These are phyloP conservation scores for Amanita pallidorosea DNA, from an alignment of 768 basidiomycete species.

Conservation along the genomic window DNA sequence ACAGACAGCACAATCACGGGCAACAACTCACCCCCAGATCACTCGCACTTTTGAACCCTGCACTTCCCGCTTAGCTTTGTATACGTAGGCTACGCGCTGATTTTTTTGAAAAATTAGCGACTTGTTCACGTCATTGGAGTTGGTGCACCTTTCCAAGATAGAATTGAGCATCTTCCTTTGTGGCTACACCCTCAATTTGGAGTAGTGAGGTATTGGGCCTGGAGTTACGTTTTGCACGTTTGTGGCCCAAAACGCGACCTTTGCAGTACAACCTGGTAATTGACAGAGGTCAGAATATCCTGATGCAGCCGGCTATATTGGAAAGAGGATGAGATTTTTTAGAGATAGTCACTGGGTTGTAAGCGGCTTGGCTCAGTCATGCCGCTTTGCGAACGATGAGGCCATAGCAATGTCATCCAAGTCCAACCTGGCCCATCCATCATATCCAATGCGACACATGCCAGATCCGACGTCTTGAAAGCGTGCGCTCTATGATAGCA, in stretches of 20 bases:
- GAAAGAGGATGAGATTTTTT: not conserved
- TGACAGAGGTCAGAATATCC: slow-evolving; percentile 11
- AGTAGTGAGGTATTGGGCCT: slow-evolving; percentile 93
- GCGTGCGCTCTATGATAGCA: slow-evolving; percentile 2
- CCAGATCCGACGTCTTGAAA: slow-evolving; percentile 3
- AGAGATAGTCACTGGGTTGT: not conserved
- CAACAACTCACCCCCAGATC: slow-evolving; percentile 82
- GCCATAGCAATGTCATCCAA: slow-evolving; percentile 15
- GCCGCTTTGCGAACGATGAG: not conserved
- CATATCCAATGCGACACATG: not conserved
- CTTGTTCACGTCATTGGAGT: not conserved
- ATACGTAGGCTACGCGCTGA: slow-evolving; percentile 94
- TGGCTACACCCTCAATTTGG: slow-evolving; percentile 94
- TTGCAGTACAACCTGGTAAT: slow-evolving; percentile 79
- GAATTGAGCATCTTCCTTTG: slow-evolving; percentile 90
- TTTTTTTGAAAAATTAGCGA: slow-evolving; percentile 3
- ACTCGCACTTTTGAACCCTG: slow-evolving; percentile 94
- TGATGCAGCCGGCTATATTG: slow-evolving; percentile 3
- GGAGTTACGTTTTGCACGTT: slow-evolving; percentile 95
- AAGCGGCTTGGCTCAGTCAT: not conserved
- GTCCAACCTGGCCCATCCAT: slow-evolving; percentile 32
- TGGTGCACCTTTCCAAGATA: slow-evolving; percentile 92
- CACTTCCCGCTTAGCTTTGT: slow-evolving; percentile 92
- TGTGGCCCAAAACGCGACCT: slow-evolving; percentile 96
- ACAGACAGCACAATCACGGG: not conserved